Percentiles rank a stretch among this genome's conserved stretches.
Evolutionary conservation across 2,329 filamentous ascomycete genomes (phyloP).

Genomic region (Stagonosporopsis tanaceti): DNA sequence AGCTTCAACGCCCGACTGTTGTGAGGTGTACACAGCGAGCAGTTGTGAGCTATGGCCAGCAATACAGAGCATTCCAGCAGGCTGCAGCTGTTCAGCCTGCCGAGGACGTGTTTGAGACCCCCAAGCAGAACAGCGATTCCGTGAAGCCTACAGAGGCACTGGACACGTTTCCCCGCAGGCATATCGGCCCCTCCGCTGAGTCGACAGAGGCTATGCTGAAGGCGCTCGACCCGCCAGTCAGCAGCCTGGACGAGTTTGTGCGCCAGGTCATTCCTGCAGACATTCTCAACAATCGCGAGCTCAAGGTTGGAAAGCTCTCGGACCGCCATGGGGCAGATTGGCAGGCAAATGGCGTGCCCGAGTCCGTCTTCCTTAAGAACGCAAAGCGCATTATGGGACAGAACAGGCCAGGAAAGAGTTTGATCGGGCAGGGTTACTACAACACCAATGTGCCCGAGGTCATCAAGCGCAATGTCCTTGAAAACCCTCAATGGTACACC

Average conservation of each 20-base stretch:
- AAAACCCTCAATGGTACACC: constrained; percentile 96
- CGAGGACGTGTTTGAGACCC: constrained; percentile 43
- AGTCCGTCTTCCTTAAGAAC: constrained; percentile 65
- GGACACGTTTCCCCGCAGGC: constrained; percentile 78
- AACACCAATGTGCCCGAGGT: constrained; percentile 86
- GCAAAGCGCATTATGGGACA: constrained; percentile 64
- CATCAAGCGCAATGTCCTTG: constrained; percentile 90
- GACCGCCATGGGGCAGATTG: constrained; percentile 54
- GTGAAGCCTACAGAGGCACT: constrained; percentile 53
- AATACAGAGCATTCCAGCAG: constrained; percentile 35
- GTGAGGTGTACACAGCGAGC: constrained; percentile 28
- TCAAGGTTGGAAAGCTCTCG: constrained; percentile 59
- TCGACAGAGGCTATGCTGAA: constrained; percentile 81
- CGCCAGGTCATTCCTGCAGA: constrained; percentile 82
- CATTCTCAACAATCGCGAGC: constrained; percentile 72
- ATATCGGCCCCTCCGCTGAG: constrained; percentile 81
- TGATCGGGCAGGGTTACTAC: constrained; percentile 90
- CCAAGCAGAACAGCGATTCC: constrained; percentile 27
- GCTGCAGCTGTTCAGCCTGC: constrained; percentile 28
- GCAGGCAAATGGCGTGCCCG: constrained; percentile 54
- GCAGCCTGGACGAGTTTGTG: constrained; percentile 82
- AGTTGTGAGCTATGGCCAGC: constrained; percentile 26
- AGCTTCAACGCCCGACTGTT: constrained; percentile 32
- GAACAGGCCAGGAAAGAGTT: constrained; percentile 70
- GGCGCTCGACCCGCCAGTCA: constrained; percentile 75